Base-by-base conservation (phyloP, 495 filamentous ascomycete genomes). In the Cudoniella acicularis region DNA sequence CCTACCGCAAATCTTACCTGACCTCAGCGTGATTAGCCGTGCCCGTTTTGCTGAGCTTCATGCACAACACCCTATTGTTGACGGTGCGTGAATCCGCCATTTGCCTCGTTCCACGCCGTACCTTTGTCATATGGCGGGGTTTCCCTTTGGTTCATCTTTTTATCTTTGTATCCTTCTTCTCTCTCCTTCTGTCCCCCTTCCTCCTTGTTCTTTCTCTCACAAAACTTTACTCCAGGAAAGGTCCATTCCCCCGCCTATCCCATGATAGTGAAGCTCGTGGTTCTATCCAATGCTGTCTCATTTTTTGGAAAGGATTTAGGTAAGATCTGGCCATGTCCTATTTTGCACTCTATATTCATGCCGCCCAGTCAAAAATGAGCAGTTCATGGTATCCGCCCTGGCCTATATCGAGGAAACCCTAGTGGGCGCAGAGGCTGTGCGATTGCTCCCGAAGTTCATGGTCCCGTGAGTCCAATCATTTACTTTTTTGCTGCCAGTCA, bases 341-440 rank as follows among this genome's bases (percentile, higher is more conserved):
- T 26, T 45, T 41, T 41, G 36, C 36, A 41, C 9, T n/a, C 9
- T 1, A 2, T 36, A 0, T 25, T n/a, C 22, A 21, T 3, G 13
- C 16, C 9, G 1, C 16, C 16, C 13, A 69, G 67, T 62, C 0
- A 57, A 51, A 13, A 59, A 66, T 9, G 60, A 62, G 16, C 3
- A 43, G 2, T 67, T 69, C 48, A 59, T 65, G 48, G 21, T 43
- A 3, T 30, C 62, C 2, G 67, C 54, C 2, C 13, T 64, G 2
- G 22, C 11, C 0, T 69, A 62, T 41, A 51, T 69, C 17, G 65
- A 69, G 27, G 24, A 67, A 20, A 52, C 49, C 0, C 18, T 65
- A 2, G 13, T 66, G 10, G 27, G 42, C 18, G 65, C 62, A 2
- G 67, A 69, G 20, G 36, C 64, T 10, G 47, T 67, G 9, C 46